These are phyloP conservation scores for Aspergillus sp. DNA, from an alignment of 2,329 filamentous ascomycete species.

Conservation along the genomic window DNA sequence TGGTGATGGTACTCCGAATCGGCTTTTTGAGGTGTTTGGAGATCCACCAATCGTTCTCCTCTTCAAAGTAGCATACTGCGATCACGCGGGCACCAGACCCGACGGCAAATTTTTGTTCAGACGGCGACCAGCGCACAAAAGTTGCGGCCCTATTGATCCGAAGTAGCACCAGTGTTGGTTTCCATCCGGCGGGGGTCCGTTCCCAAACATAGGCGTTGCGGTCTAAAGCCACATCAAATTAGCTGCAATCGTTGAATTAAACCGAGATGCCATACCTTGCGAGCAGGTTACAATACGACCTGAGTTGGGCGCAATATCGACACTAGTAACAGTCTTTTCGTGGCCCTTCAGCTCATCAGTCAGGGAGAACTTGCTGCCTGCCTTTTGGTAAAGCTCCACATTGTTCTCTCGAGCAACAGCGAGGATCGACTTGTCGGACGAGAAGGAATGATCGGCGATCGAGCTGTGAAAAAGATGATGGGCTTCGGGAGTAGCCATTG, in stretches of 20 bases:
- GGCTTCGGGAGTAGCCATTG: slow-evolving; percentile 83
- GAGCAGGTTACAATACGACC: slow-evolving; percentile 97
- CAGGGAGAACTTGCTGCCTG: slow-evolving; percentile 73
- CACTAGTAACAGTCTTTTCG: slow-evolving; percentile 93
- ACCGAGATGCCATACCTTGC: slow-evolving; percentile 62
- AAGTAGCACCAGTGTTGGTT: slow-evolving; percentile 92
- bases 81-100: slow-evolving; percentile 94
- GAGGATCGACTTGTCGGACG: slow-evolving; percentile 80
- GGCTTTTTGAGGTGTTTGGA: slow-evolving; percentile 99
- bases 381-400: slow-evolving; percentile 81
- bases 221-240: slow-evolving; percentile 55
- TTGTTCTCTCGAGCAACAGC: slow-evolving; percentile 88
- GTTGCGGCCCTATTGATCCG: slow-evolving; percentile 96
- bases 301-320: slow-evolving; percentile 88
- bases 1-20: slow-evolving; percentile 94
- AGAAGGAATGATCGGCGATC: slow-evolving; percentile 98
- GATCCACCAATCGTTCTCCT: slow-evolving; percentile 99
- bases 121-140: slow-evolving; percentile 95
- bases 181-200: slow-evolving; percentile 86
- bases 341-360: slow-evolving; percentile 94
- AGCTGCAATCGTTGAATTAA: not conserved
- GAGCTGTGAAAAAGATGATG: slow-evolving; percentile 96
- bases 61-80: slow-evolving; percentile 96
- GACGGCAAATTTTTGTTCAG: slow-evolving; percentile 95
- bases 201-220: slow-evolving; percentile 99